phyloP scores from a whole-genome alignment of 2,329 filamentous ascomycete species.

The Xylariaceae sp. region DNA sequence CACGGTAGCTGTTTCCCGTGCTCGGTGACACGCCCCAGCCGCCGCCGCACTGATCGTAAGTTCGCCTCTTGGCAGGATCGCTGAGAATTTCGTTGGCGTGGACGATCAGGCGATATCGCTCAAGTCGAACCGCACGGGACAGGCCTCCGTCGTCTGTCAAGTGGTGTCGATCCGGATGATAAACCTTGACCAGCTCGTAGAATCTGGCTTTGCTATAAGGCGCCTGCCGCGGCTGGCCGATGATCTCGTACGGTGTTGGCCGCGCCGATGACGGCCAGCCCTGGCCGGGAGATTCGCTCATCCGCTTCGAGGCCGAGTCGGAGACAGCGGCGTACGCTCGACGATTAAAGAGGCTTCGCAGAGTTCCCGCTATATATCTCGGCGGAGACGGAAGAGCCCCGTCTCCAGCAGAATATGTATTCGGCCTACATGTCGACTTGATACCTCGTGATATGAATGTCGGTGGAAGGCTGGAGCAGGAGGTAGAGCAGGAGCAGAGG shows the following conservation, averaged over 20 bases:
- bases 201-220: constrained; percentile 78
- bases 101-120: constrained; percentile 84
- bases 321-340: constrained; percentile 19
- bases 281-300: constrained; percentile 10
- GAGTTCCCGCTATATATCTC: too few species aligned
- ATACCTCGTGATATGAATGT: too few species aligned
- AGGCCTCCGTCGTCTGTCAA: constrained; percentile 36
- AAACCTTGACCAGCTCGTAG: constrained; percentile 89
- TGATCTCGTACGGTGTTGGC: constrained; percentile 87
- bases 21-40: constrained; percentile 67
- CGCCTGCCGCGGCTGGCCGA: constrained; percentile 49
- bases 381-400: too few species aligned
- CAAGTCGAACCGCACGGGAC: constrained; percentile 59
- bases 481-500: too few species aligned
- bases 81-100: constrained; percentile 84
- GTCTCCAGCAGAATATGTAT: too few species aligned
- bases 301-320: constrained; percentile 8
- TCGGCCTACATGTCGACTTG: too few species aligned
- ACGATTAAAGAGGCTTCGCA: too few species aligned
- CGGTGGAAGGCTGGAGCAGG: too few species aligned
- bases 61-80: constrained; percentile 66
- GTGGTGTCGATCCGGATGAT: constrained; percentile 73
- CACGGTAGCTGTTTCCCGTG: constrained; percentile 29
- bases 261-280: constrained; percentile 40
- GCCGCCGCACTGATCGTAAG: constrained; percentile 74